These are phyloP conservation scores for Mycena crocata DNA, from an alignment of 768 basidiomycete genomes.

Conservation along the genomic window DNA sequence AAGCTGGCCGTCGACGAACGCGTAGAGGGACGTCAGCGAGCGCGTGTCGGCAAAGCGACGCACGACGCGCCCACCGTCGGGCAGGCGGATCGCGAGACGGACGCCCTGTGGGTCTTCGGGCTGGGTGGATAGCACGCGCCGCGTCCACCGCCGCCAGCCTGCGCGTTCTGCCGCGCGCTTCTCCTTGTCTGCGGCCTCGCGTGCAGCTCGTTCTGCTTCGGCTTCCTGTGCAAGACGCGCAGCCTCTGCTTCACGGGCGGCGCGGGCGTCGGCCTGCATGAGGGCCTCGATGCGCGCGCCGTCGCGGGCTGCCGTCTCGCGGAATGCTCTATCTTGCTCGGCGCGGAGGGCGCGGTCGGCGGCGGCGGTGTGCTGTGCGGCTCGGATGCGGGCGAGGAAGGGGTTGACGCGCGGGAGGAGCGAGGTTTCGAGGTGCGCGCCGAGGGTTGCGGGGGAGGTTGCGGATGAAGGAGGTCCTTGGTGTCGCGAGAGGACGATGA, in stretches of 20 bases:
- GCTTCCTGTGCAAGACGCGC: slow-evolving; percentile 43
- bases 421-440: slow-evolving; percentile 73
- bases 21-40: slow-evolving; percentile 76
- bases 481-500: slow-evolving; percentile 90
- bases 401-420: slow-evolving; percentile 86
- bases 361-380: slow-evolving; percentile 60
- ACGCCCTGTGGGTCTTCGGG: slow-evolving; percentile 43
- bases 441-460: slow-evolving; percentile 73
- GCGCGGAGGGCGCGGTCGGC: slow-evolving; percentile 74
- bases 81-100: slow-evolving; percentile 65
- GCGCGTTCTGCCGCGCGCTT: slow-evolving; percentile 50
- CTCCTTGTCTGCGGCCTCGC: slow-evolving; percentile 49
- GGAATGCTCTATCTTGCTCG: slow-evolving; percentile 86
- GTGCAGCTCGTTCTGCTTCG: slow-evolving; percentile 49
- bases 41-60: slow-evolving; percentile 61
- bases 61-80: slow-evolving; percentile 68
- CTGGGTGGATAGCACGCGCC: slow-evolving; percentile 56
- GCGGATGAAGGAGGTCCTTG: slow-evolving; percentile 70
- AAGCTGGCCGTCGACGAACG: slow-evolving; percentile 74
- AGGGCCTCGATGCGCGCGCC: slow-evolving; percentile 71
- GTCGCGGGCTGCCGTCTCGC: slow-evolving; percentile 72
- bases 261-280: slow-evolving; percentile 54
- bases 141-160: slow-evolving; percentile 72
- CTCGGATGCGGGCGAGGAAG: slow-evolving; percentile 73
- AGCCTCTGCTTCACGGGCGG: slow-evolving; percentile 49